Conservation (phyloP, 2,329 filamentous ascomycete species). For the Sclerotinia minor region DNA sequence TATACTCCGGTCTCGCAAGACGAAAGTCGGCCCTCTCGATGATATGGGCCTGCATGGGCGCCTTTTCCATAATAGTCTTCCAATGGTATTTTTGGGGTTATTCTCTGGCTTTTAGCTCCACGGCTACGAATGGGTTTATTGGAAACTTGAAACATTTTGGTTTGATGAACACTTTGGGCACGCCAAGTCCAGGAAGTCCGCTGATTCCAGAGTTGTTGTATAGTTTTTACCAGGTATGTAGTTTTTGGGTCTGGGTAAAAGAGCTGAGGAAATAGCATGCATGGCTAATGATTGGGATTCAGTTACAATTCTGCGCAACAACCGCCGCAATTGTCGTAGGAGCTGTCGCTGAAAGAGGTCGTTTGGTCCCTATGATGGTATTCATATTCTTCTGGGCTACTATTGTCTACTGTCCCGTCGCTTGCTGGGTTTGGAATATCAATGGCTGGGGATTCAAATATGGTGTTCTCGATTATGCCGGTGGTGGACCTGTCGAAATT, state of each 20-base stretch:
- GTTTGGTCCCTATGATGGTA: constrained; percentile 89
- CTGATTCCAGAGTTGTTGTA: constrained; percentile 88
- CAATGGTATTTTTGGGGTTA: constrained; percentile 99
- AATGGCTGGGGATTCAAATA: constrained; percentile 92
- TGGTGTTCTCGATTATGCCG: constrained; percentile 94
- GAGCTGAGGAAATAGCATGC: background rate
- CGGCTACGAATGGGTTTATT: constrained; percentile 84
- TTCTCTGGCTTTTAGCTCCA: constrained; percentile 84
- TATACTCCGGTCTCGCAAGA: constrained; percentile 96
- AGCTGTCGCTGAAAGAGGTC: constrained; percentile 89
- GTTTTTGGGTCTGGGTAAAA: background rate
- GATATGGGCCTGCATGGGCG: constrained; percentile 97
- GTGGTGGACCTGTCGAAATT: constrained; percentile 96
- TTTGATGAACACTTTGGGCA: constrained; percentile 77
- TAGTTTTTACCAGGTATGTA: constrained; percentile 81
- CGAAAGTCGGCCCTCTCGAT: constrained; percentile 96
- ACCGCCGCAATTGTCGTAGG: constrained; percentile 91
- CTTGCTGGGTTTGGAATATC: constrained; percentile 94
- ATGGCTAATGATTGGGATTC: background rate
- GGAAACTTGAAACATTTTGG: constrained; percentile 89
- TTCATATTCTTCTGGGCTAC: constrained; percentile 97
- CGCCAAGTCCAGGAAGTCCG: constrained; percentile 84
- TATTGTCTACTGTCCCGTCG: constrained; percentile 93
- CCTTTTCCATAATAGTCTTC: constrained; percentile 86
- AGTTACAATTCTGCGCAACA: constrained; percentile 97